These are phyloP conservation scores for Cladophialophora bantiana DNA, from an alignment of 2,329 filamentous ascomycete genomes.

Conservation along the genomic window DNA sequence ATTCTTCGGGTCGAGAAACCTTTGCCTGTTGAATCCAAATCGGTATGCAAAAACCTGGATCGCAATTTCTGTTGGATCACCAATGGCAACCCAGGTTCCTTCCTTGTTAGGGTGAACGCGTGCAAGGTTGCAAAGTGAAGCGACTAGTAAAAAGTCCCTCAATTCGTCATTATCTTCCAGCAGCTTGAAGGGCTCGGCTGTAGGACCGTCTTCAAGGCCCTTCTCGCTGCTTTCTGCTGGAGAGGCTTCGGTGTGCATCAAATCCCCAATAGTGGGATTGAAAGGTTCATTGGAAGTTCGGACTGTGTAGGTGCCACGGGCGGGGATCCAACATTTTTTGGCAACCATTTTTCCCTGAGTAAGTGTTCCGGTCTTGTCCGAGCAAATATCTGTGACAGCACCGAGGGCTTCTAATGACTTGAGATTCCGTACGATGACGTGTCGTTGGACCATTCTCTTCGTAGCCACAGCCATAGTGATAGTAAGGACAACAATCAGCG, in stretches of 20 bases:
- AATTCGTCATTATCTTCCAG: slow-evolving; percentile 56
- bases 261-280: slow-evolving; percentile 61
- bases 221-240: slow-evolving; percentile 25
- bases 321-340: slow-evolving; percentile 65
- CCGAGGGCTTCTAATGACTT: slow-evolving; percentile 63
- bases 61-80: slow-evolving; percentile 75
- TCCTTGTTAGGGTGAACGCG: slow-evolving; percentile 64
- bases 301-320: slow-evolving; percentile 64
- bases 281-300: slow-evolving; percentile 63
- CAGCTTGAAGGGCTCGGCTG: slow-evolving; percentile 31
- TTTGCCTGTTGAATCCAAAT: slow-evolving; percentile 68
- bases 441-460: slow-evolving; percentile 58
- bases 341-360: slow-evolving; percentile 69
- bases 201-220: slow-evolving; percentile 43
- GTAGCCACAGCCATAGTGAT: slow-evolving; percentile 67
- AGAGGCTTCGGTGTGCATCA: slow-evolving; percentile 47
- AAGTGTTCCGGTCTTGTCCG: slow-evolving; percentile 62
- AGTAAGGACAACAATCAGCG: slow-evolving; percentile 67
- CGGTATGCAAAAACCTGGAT: slow-evolving; percentile 76
- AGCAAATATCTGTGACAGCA: slow-evolving; percentile 61
- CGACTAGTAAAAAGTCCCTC: slow-evolving; percentile 66
- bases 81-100: slow-evolving; percentile 67
- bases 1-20: slow-evolving; percentile 58
- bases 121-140: slow-evolving; percentile 71
- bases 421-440: slow-evolving; percentile 61